These are phyloP conservation scores for Russula abietina DNA, from an alignment of 768 basidiomycete species.

Conservation along the genomic window DNA sequence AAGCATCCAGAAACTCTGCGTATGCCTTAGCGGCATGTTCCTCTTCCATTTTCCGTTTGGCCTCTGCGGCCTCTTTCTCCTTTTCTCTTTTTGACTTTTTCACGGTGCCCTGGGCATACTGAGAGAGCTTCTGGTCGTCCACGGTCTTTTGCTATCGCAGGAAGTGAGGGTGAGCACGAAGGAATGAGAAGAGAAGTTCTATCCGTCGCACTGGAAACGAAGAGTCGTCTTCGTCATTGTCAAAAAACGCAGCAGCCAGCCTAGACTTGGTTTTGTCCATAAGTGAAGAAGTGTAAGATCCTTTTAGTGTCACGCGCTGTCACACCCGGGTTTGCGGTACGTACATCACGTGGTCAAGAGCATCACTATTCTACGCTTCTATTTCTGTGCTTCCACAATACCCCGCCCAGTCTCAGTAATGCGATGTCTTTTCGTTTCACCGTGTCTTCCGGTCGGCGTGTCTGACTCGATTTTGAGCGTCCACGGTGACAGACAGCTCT, in stretches of 20 bases:
- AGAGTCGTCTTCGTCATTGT: conserved; percentile 78
- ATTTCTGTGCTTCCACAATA: too few species aligned
- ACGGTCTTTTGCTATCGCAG: conserved; percentile 72
- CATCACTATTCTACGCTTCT: too few species aligned
- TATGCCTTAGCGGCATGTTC: conserved; percentile 72
- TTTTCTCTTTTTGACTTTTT: conserved; percentile 89
- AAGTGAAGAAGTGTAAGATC: background rate
- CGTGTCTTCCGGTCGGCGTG: too few species aligned
- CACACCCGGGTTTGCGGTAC: too few species aligned
- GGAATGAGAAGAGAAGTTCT: conserved; percentile 47
- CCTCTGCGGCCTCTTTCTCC: conserved; percentile 88
- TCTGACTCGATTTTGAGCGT: too few species aligned
- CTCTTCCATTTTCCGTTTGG: conserved; percentile 81
- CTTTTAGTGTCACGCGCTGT: background rate
- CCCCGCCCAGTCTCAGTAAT: too few species aligned
- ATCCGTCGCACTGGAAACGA: conserved; percentile 90
- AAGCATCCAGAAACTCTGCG: conserved; percentile 79
- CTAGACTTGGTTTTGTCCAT: conserved; percentile 67
- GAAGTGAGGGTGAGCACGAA: conserved; percentile 54
- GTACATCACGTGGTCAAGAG: too few species aligned
- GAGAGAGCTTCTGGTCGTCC: conserved; percentile 78
- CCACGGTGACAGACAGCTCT: too few species aligned
- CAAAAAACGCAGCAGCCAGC: conserved; percentile 78
- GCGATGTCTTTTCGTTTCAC: too few species aligned
- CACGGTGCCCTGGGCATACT: conserved; percentile 79